Evolutionary conservation across 2,329 filamentous ascomycete species (phyloP), one percentile per base, ranked within the genome.

Genomic region (Cladophialophora exuberans): DNA sequence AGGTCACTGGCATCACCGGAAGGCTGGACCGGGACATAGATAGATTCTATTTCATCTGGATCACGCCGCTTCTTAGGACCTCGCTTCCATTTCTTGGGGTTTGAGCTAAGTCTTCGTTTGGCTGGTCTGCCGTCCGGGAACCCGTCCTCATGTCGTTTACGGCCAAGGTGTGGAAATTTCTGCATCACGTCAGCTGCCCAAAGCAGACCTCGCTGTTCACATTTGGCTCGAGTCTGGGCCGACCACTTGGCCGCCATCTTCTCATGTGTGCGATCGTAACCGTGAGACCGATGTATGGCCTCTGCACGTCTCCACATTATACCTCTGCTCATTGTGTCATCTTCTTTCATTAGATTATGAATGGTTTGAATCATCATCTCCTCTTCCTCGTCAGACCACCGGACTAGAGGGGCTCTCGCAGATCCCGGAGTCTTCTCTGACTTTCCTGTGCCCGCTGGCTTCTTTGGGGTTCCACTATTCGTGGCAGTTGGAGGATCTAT

Each of bases 201-300:
- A 18, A 18, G 26, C 18, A 43, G n/a, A 20, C 39, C 39, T 6
- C 38, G 11, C 6, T 2, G 6, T 33, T 42, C 26, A 18, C 48
- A 51, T 28, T 51, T 51, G 13, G 33, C 4, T n/a, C 48, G 48
- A 26, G 48, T 51, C 17, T 31, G 18, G 23, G 13, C 30, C 9
- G 48, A 51, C 48, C 48, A 51, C 26, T 51, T 51, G 3, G 48
- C 36, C 38, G 26, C 26, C 48, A 51, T 51, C 13, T 51, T 25
- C 28, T 35, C 15, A 15, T 9, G 33, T 2, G 48, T 43, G 30
- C 48, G 48, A 33, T 23, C 25, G 20, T 51, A 51, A 6, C 48
- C 48, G 9, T 41, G 25, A 7, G 9, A 23, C 6, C 11, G 18
- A 6, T 39, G 18, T 7, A 43, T 42, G 4, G 26, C 48, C 22